Base-by-base conservation (phyloP, 495 filamentous ascomycete genomes). In the Parathielavia appendiculata region DNA sequence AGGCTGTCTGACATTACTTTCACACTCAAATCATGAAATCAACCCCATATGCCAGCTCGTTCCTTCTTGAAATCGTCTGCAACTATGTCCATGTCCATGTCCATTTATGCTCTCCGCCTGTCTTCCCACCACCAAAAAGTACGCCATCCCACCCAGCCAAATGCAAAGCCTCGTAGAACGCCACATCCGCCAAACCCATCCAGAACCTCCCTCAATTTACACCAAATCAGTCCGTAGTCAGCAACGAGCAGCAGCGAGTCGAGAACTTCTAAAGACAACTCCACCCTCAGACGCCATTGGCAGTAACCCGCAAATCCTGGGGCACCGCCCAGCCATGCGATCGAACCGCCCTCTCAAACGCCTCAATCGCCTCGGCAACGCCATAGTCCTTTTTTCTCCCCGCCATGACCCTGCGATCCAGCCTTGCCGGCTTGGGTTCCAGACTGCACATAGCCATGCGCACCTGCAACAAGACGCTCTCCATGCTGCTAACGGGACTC, bases 391-490 rank as follows among this genome's bases (percentile, higher is more conserved):
- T 6, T 17, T 19, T 16, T 9, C 0, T 9, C 0, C 36, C 50
- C 3, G 8, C 26, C 8, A 40, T 7, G 74, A 41, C 40, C 16
- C 22, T 14, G 23, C 16, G 20, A 1, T 43, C 36, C 17, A 97
- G 69, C 16, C 89, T 79, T 26, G 89, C 92, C 0, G 91, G 89
- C n/a, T 70, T 71, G 0, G 89, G 87, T 0, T 92, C 87, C 4
- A 74, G 69, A 43, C 69, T 81, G 30, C 75, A 81, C n/a, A 97
- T 79, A 2, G 89, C 90, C 70, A 96, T 69, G 13, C 88, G 82
- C 39, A 97, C 85, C 73, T 96, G 91, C 52, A 95, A 68, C 10
- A 97, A 72, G 5, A 96, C 85, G 50, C 79, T 86, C 73, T 97
- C 92, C 57, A 97, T 82, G 26, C 79, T 83, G 52, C 77, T 81